Evolutionary conservation across 768 basidiomycete species (phyloP), one percentile per base, ranked within the genome.

Genomic region (Boletus barrowsii): DNA sequence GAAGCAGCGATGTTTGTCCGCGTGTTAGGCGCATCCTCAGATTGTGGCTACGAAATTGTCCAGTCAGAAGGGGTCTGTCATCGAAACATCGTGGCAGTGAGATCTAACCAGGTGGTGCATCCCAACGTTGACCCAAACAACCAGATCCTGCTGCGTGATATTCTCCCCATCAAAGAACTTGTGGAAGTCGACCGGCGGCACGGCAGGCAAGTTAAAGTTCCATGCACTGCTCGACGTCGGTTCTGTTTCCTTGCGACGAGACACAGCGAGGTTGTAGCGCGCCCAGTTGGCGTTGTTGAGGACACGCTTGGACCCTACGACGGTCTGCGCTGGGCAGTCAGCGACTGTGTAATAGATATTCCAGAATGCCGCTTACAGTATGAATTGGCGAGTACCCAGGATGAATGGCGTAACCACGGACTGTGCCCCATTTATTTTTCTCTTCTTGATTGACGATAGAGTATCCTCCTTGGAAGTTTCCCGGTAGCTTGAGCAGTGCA

Each of bases 261-360:
- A 79, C 13, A 86, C 77, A 2, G 82, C 81, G 5, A 85, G 67
- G 62, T 83, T 82, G 63, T 86, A 82, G 33, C 81, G 77, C 3
- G 84, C 84, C 81, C 84, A 87, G 60, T 86, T 82, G 4, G 79
- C 83, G 49, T 86, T 86, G 33, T 83, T 77, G 45, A 79, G 66
- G 9, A 83, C 72, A 2, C 83, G 76, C 68, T 84, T 85, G 33
- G 79, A 82, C 6, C 83, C 78, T 0, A 84, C 74, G 47, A 82
- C 78, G 5, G 80, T 80, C 83, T 83, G 58, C 1, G 53, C 33
- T 14, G 14, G 17, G 48, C 7, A 4, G 24, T 59, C 63, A 46
- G 52, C 49, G 1, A 30, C 33, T n/a, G 22, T 9, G 1, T 33
- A 8, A 9, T 18, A 4, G 17, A 13, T 4, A 20, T 11, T 3